phyloP scores from a whole-genome alignment of 176 grass and related monocot genomes.

The Thinopyrum elongatum region DNA sequence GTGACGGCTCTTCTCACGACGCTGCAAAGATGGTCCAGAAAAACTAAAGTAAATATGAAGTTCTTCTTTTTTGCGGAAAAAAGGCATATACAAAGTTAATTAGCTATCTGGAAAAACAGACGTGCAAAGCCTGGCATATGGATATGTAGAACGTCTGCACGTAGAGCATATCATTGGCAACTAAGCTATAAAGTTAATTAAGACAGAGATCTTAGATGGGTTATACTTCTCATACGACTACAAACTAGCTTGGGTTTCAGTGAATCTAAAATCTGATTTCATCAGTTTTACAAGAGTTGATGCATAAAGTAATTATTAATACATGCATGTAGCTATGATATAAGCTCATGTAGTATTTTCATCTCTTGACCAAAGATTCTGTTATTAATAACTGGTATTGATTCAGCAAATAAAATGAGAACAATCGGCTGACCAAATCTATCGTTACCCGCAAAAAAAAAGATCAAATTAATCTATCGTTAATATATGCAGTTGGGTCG shows the following conservation, averaged over 20 bases:
- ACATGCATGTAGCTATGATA: background rate
- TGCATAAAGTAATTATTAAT: background rate
- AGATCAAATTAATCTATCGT: background rate
- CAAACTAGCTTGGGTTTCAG: background rate
- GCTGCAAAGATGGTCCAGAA: conserved; percentile 2
- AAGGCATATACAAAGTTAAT: background rate
- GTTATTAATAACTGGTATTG: background rate
- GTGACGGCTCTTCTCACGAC: conserved; percentile 21
- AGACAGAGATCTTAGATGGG: background rate
- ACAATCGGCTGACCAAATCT: background rate
- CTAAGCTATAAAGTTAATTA: too few species aligned
- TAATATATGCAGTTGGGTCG: background rate
- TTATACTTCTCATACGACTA: background rate
- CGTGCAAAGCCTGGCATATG: too few species aligned
- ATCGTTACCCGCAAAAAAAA: too few species aligned
- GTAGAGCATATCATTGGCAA: background rate
- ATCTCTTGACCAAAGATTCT: background rate
- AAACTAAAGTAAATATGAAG: background rate
- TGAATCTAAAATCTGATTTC: background rate
- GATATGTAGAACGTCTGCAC: background rate
- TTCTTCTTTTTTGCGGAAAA: too few species aligned
- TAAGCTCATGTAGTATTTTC: background rate
- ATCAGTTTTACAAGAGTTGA: background rate
- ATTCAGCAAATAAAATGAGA: background rate
- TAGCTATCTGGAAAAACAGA: background rate